Evolutionary conservation across 2,329 filamentous ascomycete genomes (phyloP).

Genomic region (Chaetomiaceae sp.): DNA sequence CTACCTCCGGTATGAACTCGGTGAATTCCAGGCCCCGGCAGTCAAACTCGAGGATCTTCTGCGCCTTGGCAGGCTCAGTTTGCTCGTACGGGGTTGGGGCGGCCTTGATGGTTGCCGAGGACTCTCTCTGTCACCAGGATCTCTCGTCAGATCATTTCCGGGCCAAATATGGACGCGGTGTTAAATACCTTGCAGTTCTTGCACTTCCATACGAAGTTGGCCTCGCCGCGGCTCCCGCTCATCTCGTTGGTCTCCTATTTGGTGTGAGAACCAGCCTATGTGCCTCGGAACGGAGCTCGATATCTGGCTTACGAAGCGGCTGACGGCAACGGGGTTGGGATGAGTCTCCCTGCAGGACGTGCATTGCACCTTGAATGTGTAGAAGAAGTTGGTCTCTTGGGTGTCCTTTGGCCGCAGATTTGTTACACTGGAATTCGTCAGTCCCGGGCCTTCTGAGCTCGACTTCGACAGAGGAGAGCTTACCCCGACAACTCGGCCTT

Average conservation of each 20-base stretch:
- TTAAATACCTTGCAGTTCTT: constrained; percentile 75
- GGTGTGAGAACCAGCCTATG: neutral
- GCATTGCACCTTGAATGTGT: constrained; percentile 97
- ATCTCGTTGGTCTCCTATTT: constrained; percentile 80
- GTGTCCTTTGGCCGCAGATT: constrained; percentile 83
- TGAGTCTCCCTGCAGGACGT: constrained; percentile 94
- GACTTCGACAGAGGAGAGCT: constrained; percentile 20
- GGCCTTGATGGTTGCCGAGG: constrained; percentile 77
- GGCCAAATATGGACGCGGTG: neutral
- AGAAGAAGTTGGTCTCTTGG: constrained; percentile 80
- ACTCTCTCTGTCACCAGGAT: constrained; percentile 59
- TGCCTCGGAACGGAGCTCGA: too few species aligned
- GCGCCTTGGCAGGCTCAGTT: constrained; percentile 65
- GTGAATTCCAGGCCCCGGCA: constrained; percentile 90
- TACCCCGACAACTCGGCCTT: constrained; percentile 69
- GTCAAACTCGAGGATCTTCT: constrained; percentile 85
- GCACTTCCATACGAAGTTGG: constrained; percentile 99
- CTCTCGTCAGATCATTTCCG: neutral
- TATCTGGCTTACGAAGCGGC: constrained; percentile 75
- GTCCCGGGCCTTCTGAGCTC: neutral
- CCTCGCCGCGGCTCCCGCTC: constrained; percentile 88
- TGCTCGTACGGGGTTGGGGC: constrained; percentile 68
- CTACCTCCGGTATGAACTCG: constrained; percentile 84
- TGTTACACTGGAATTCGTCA: constrained; percentile 63
- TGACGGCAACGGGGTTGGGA: constrained; percentile 79